phyloP scores from a whole-genome alignment of 2,329 filamentous ascomycete species.

The Boeremia exigua region DNA sequence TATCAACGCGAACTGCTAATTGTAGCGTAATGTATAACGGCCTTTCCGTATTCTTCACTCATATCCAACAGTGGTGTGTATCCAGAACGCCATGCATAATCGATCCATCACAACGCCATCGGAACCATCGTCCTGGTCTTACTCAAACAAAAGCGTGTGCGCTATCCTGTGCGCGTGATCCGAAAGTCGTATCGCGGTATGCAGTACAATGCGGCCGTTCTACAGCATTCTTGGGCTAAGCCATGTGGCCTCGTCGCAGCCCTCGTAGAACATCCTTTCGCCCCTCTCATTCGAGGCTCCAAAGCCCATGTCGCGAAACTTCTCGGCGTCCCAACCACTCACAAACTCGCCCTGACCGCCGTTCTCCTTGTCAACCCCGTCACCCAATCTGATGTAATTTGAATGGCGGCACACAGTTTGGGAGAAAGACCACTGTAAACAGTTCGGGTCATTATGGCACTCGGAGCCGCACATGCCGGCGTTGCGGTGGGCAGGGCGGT shows the following conservation, averaged over 20 bases:
- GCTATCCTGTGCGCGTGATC: neutral
- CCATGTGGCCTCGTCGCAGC: slow-evolving; percentile 49
- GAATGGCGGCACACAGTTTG: slow-evolving; percentile 48
- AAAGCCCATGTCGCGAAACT: slow-evolving; percentile 45
- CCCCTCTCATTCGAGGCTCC: slow-evolving; percentile 43
- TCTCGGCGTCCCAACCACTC: slow-evolving; percentile 48
- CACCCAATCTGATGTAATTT: slow-evolving; percentile 44
- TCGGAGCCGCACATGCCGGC: slow-evolving; percentile 44
- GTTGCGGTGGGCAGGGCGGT: slow-evolving; percentile 43
- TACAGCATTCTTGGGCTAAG: slow-evolving; percentile 40
- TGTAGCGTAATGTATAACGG: neutral
- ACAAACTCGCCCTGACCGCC: slow-evolving; percentile 46
- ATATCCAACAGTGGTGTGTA: slow-evolving; percentile 15
- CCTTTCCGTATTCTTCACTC: slow-evolving; percentile 5
- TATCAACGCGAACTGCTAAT: slow-evolving; percentile 3
- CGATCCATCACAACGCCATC: slow-evolving; percentile 34
- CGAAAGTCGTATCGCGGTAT: neutral
- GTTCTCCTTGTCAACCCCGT: slow-evolving; percentile 41
- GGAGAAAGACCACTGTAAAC: slow-evolving; percentile 47
- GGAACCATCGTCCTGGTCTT: slow-evolving; percentile 15
- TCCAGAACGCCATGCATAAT: slow-evolving; percentile 37
- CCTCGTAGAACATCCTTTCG: slow-evolving; percentile 38
- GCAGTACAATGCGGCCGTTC: slow-evolving; percentile 2
- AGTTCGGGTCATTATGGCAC: slow-evolving; percentile 41
- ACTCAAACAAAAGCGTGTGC: slow-evolving; percentile 8